Evolutionary conservation across 31 red algal genomes (phyloP), one percentile per base, ranked within the genome.

Genomic region (Bonnemaisonia californica): DNA sequence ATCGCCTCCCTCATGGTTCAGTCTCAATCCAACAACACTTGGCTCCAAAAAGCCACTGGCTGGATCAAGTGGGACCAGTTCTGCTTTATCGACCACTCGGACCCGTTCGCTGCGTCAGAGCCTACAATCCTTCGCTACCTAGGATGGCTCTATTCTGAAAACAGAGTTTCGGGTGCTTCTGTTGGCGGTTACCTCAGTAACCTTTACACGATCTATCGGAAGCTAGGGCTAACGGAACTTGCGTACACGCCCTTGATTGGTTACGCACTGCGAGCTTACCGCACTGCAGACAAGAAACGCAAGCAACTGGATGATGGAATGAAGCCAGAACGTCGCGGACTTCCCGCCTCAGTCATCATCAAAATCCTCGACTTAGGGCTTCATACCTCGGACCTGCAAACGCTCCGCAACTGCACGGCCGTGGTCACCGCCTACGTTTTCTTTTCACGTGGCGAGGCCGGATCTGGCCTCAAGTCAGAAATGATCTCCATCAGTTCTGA

Each of bases 401-500:
- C 33, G 72, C 45, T 84, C 3, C 38, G 38, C 0, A 62, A 84
- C 66, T 0, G 38, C 0, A 74, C 1, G 16, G 69, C 80, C n/a
- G 48, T 73, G 23, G 23, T 84, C 12, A 1, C 47, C 3, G 37
- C 34, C 51, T 84, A 61, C 57, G 5, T 84, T 3, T 84, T 84
- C 69, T 84, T 73, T 37, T 55, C 62, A 42, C 65, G 69, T 61
- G 66, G 54, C 28, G 80, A 84, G 37, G 45, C 80, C 11, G 69
- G 80, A 11, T 35, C 69, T 12, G 62, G 68, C n/a, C 47, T 84
- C 23, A 28, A 40, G 24, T 34, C 40, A 16, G 0, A 11, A 33
- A 84, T 38, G n/a, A 23, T 56, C 54, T 26, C 13, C 60, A 0
- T 19, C 51, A 3, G 24, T 22, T 4, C 38, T 12, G 3, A 21